These are phyloP conservation scores for Biancaea sappan DNA, from an alignment of 306 rosid genomes.

Conservation along the genomic window DNA sequence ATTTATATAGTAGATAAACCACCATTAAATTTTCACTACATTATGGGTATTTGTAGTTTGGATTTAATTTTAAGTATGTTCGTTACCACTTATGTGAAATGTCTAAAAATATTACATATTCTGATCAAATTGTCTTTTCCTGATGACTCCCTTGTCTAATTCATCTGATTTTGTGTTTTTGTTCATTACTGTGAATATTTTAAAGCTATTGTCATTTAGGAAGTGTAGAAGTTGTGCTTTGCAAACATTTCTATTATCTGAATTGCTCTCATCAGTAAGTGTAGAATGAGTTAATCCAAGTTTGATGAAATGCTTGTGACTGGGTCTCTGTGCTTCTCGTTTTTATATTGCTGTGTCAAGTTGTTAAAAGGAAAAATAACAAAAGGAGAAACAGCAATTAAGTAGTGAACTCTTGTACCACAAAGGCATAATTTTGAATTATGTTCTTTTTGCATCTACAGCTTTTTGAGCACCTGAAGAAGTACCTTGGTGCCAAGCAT, in stretches of 20 bases:
- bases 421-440: neutral
- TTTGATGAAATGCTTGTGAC: neutral
- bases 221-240: neutral
- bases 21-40: neutral
- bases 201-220: neutral
- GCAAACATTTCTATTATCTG: neutral
- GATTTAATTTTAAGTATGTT: neutral
- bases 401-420: neutral
- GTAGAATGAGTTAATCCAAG: neutral
- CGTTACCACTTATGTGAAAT: neutral
- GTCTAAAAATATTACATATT: neutral
- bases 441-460: slow-evolving; percentile 44
- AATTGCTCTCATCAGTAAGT: neutral
- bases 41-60: neutral
- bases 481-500: slow-evolving; percentile 79
- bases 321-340: neutral
- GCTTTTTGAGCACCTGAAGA: slow-evolving; percentile 92
- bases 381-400: neutral
- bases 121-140: neutral
- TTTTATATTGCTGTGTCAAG: neutral
- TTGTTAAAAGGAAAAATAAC: neutral
- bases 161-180: neutral
- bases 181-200: neutral
- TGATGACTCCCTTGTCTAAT: neutral
- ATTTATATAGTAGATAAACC: neutral